Evolutionary conservation across 2,329 filamentous ascomycete species (phyloP).

Genomic region (Chaetothyriales sp.): DNA sequence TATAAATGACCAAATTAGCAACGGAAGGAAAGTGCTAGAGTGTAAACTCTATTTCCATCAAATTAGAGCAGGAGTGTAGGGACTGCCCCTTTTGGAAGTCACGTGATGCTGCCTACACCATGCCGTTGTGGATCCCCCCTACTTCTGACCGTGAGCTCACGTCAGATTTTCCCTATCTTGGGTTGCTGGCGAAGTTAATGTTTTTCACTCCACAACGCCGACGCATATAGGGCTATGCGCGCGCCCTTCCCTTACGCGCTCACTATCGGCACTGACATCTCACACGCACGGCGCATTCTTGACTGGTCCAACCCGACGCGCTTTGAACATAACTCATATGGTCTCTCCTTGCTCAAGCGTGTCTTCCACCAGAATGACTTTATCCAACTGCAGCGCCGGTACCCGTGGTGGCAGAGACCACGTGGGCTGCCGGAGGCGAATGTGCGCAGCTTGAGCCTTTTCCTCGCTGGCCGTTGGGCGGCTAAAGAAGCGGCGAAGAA

Average conservation of each 20-base stretch:
- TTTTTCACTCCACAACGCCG: no score
- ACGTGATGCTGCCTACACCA: no score
- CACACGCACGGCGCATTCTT: neutral
- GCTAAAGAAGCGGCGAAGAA: conserved; percentile 67
- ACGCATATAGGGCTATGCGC: neutral
- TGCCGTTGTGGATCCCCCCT: no score
- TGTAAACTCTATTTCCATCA: no score
- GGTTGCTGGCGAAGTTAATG: no score
- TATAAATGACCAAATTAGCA: no score
- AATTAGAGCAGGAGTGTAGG: no score
- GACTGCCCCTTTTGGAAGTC: no score
- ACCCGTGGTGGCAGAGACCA: neutral
- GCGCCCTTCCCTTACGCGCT: neutral
- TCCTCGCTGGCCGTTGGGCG: conserved; percentile 45
- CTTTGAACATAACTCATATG: neutral
- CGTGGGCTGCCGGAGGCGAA: neutral
- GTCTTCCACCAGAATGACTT: neutral
- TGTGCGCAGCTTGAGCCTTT: conserved; percentile 11
- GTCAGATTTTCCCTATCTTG: no score
- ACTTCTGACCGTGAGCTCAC: no score
- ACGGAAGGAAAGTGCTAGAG: no score
- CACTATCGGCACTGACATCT: neutral
- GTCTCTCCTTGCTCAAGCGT: neutral
- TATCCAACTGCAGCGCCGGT: neutral
- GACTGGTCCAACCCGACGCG: neutral